These are phyloP conservation scores for Kodamaea plutei DNA, from an alignment of 1,139 yeast species.

Conservation along the genomic window DNA sequence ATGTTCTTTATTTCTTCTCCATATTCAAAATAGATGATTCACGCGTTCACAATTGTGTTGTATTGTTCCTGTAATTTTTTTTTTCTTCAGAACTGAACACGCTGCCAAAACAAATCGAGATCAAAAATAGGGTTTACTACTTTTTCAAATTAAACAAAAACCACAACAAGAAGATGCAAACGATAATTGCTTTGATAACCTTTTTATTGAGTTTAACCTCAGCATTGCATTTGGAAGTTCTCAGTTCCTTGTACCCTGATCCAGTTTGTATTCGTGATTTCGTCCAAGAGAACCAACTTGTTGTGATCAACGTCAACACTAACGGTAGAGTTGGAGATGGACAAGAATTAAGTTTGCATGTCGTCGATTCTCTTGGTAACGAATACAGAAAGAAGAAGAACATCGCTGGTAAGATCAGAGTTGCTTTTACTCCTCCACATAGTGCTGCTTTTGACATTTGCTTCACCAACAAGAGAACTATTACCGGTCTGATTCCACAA, in stretches of 20 bases:
- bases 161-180: conserved; percentile 12
- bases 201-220: conserved; percentile 18
- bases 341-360: conserved; percentile 61
- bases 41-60: too few relatives aligned
- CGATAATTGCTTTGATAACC: conserved; percentile 10
- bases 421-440: conserved; percentile 80
- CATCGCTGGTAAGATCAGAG: conserved; percentile 58
- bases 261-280: conserved; percentile 83
- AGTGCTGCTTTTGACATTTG: conserved; percentile 89
- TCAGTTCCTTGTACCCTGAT: conserved; percentile 31
- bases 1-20: too few relatives aligned
- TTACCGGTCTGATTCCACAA: conserved; percentile 13
- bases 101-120: conserved; percentile 8
- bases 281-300: conserved; percentile 76
- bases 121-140: conserved; percentile 4
- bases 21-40: too few relatives aligned
- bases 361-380: conserved; percentile 66
- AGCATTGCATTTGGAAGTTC: conserved; percentile 40
- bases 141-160: conserved; percentile 1
- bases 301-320: conserved; percentile 73
- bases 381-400: conserved; percentile 66
- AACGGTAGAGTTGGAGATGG: conserved; percentile 82
- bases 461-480: conserved; percentile 57
- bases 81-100: conserved; percentile 10
- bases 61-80: too few relatives aligned